phyloP scores from a whole-genome alignment of 768 basidiomycete genomes.

The Cubamyces sp. region DNA sequence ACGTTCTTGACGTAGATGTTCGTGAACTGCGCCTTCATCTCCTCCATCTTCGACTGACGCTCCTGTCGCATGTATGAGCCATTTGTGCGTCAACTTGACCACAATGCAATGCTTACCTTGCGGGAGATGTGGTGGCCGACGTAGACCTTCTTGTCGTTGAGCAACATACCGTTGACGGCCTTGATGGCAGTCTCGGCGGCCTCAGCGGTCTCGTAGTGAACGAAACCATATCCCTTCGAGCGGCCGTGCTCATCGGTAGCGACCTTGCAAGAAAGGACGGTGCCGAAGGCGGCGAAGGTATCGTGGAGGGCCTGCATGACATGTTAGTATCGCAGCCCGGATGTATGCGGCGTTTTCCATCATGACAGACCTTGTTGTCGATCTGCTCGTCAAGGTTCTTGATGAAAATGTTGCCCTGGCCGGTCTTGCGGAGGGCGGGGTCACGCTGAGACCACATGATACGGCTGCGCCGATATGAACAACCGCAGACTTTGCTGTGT shows the following conservation, averaged over 20 bases:
- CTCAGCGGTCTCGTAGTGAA: constrained; percentile 98
- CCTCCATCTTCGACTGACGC: constrained; percentile 97
- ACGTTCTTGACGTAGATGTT: constrained; percentile 99
- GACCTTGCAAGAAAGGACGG: constrained; percentile 99
- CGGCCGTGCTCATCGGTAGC: constrained; percentile 94
- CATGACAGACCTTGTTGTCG: constrained; percentile 83
- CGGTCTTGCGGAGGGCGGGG: constrained; percentile 98
- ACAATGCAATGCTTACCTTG: constrained; percentile 59
- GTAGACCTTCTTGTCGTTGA: constrained; percentile 99
- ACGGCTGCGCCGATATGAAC: constrained; percentile 59
- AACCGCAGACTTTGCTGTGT: neutral
- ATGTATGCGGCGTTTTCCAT: neutral
- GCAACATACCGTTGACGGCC: constrained; percentile 97
- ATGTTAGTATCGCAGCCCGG: constrained; percentile 1
- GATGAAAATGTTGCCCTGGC: constrained; percentile 99
- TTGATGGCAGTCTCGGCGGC: constrained; percentile 96
- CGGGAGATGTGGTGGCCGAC: constrained; percentile 97
- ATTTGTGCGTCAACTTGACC: neutral
- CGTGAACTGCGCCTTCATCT: constrained; percentile 96
- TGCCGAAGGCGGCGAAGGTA: constrained; percentile 98
- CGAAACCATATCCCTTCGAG: constrained; percentile 98
- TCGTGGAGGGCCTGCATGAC: constrained; percentile 88
- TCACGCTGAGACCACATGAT: constrained; percentile 99
- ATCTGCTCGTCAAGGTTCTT: constrained; percentile 98
- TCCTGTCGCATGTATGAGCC: constrained; percentile 52